These are phyloP conservation scores for Dalechampia spathulata DNA, from an alignment of 441 rosid genomes.

Conservation along the genomic window DNA sequence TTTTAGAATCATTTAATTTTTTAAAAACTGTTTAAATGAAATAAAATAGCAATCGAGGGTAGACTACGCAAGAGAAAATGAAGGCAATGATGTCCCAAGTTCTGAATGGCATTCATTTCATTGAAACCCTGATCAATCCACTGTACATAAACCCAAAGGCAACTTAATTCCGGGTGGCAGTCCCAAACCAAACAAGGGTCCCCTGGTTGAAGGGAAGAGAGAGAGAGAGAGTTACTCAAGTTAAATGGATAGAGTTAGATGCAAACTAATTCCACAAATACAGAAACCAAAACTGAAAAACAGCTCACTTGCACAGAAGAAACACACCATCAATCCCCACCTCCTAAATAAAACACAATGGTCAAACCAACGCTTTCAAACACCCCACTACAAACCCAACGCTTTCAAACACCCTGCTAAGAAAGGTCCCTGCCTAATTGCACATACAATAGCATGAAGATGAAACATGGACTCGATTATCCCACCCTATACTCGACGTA, in stretches of 20 bases:
- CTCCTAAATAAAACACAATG: conserved; percentile 31
- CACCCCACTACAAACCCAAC: conserved; percentile 25
- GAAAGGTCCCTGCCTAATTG: conserved; percentile 11
- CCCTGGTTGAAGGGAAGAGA: not conserved
- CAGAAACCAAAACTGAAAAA: conserved; percentile 20
- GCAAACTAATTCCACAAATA: conserved; percentile 43
- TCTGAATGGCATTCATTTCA: not conserved
- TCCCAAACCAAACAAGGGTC: not conserved
- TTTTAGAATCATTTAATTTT: too few relatives aligned
- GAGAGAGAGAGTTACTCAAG: conserved; percentile 11
- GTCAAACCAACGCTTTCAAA: conserved; percentile 29
- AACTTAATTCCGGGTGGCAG: not conserved
- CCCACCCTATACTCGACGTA: conserved; percentile 18
- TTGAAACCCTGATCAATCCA: not conserved
- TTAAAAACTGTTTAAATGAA: too few relatives aligned
- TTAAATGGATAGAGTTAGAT: conserved; percentile 19
- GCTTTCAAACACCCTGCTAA: conserved; percentile 21
- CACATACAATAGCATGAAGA: conserved; percentile 9
- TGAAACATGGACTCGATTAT: conserved; percentile 3
- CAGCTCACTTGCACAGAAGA: conserved; percentile 34
- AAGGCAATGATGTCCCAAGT: not conserved
- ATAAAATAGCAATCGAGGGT: too few relatives aligned
- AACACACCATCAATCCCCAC: conserved; percentile 31
- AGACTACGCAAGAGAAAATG: too few relatives aligned
- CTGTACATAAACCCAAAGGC: not conserved